phyloP scores from a whole-genome alignment of 495 filamentous ascomycete genomes.

The Extremus antarcticus region DNA sequence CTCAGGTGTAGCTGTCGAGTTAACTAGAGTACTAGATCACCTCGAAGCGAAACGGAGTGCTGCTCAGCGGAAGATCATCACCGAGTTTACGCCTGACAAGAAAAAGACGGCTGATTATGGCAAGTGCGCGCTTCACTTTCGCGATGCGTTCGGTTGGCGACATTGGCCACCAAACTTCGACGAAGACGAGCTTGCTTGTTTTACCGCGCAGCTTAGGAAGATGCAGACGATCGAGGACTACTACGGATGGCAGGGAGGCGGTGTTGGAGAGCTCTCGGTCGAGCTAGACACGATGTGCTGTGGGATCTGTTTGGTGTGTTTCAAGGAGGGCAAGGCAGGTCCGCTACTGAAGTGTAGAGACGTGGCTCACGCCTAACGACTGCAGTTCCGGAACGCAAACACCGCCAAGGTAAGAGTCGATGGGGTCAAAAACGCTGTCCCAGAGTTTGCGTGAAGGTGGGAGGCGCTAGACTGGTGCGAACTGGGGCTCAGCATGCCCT shows the following conservation, averaged over 20 bases:
- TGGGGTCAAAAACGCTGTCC: too few species aligned
- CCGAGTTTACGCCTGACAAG: not conserved
- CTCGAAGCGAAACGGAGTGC: not conserved
- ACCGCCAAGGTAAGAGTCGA: too few species aligned
- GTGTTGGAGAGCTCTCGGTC: not conserved
- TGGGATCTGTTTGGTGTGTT: constrained; percentile 3
- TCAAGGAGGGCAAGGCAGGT: not conserved
- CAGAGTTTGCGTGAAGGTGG: not conserved
- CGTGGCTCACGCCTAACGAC: too few species aligned
- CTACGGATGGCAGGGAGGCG: not conserved
- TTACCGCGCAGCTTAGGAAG: not conserved
- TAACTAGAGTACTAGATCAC: not conserved
- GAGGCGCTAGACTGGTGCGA: not conserved
- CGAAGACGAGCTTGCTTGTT: not conserved
- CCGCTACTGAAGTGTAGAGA: not conserved
- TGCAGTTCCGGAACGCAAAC: not conserved
- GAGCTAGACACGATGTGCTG: not conserved
- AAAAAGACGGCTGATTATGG: not conserved
- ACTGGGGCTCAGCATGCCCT: too few species aligned
- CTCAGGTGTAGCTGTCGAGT: too few species aligned
- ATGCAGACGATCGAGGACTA: not conserved
- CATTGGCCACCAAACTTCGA: not conserved
- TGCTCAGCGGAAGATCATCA: constrained; percentile 1
- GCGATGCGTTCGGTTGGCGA: not conserved
- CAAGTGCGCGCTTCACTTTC: not conserved